These are phyloP conservation scores for Erodium trifolium DNA, from an alignment of 441 rosid species.

Conservation along the genomic window DNA sequence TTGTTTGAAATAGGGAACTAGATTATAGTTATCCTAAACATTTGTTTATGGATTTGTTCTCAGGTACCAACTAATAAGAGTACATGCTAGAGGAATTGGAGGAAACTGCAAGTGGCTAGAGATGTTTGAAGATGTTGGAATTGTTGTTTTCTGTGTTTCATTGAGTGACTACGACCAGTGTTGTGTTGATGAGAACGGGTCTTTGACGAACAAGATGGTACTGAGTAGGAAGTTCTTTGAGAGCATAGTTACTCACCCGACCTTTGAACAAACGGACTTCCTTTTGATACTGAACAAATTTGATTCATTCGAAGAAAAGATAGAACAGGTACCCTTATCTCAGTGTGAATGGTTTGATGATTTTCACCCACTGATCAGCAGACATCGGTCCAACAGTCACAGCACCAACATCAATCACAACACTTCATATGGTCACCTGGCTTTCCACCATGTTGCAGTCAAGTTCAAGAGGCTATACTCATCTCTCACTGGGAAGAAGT, in stretches of 20 bases:
- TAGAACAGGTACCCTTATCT: slow-evolving; percentile 57
- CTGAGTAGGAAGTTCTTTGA: slow-evolving; percentile 67
- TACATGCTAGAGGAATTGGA: slow-evolving; percentile 74
- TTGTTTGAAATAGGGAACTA: neutral
- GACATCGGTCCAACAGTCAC: slow-evolving; percentile 37
- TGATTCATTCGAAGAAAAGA: slow-evolving; percentile 75
- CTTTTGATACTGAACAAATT: slow-evolving; percentile 76
- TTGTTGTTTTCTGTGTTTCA: slow-evolving; percentile 72
- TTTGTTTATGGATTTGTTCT: slow-evolving; percentile 14
- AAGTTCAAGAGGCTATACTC: slow-evolving; percentile 80
- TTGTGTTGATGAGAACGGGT: slow-evolving; percentile 43
- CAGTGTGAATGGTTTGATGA: slow-evolving; percentile 86
- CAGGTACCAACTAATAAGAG: slow-evolving; percentile 92
- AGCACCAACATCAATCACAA: slow-evolving; percentile 51
- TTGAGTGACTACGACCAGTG: slow-evolving; percentile 78
- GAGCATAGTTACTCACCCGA: slow-evolving; percentile 73
- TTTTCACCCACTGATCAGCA: slow-evolving; percentile 72
- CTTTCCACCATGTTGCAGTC: slow-evolving; percentile 69
- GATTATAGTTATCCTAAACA: neutral
- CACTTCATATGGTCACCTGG: slow-evolving; percentile 77
- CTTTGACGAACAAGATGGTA: slow-evolving; percentile 59
- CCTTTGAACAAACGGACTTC: slow-evolving; percentile 84
- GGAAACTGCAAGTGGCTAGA: slow-evolving; percentile 96
- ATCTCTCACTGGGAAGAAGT: slow-evolving; percentile 62
- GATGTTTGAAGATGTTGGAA: slow-evolving; percentile 93